Base-by-base conservation (phyloP, 495 filamentous ascomycete genomes). In the Delitschia confertaspora region DNA sequence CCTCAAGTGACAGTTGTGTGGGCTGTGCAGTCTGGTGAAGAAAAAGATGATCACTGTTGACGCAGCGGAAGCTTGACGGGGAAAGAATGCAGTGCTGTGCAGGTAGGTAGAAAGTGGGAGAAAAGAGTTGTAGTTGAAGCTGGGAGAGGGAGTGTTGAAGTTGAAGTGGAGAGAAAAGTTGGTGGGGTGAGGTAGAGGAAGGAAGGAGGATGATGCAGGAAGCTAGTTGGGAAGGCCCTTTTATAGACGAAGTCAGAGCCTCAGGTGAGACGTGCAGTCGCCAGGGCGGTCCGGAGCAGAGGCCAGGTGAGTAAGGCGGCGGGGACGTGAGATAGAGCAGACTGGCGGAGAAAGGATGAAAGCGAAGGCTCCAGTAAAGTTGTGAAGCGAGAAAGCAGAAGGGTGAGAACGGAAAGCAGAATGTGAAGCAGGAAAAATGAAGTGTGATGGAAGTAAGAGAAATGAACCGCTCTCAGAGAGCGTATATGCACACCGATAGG, bases 151-250 rank as follows among this genome's bases (percentile, higher is more conserved):
- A 38, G 19, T 19, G 16, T 11, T 49, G 37, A 23, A 32, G 22
- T 6, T 2, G 19, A 13, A 23, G 58, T 24, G 14, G n/a, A n/a
- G n/a, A n/a, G n/a, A n/a, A 42, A 16, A 57, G 14, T 22, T 63
- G 47, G 50, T 63, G 47, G 57, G 56, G 41, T 42, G 39, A 41
- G 25, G 49, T 55, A 35, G 54, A 7, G 56, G 42, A 33, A 13
- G 31, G 31, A 33, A 33, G 31, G 31, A 13, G 18, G 31, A n/a
- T n/a, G n/a, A n/a, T n/a, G n/a, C n/a, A 33, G 5, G 31, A 17
- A 6, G n/a, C 31, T 13, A 17, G 31, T 17, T 33, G 31, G 18
- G 31, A 13, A 33, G 4, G 31, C 4, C 5, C 31, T 33, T 33
- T 14, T 33, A 33, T 6, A 13, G 31, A 13, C 13, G 31, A 33